phyloP scores from a whole-genome alignment of 1,284 basidiomycete genomes.

The Irpex lacteus region DNA sequence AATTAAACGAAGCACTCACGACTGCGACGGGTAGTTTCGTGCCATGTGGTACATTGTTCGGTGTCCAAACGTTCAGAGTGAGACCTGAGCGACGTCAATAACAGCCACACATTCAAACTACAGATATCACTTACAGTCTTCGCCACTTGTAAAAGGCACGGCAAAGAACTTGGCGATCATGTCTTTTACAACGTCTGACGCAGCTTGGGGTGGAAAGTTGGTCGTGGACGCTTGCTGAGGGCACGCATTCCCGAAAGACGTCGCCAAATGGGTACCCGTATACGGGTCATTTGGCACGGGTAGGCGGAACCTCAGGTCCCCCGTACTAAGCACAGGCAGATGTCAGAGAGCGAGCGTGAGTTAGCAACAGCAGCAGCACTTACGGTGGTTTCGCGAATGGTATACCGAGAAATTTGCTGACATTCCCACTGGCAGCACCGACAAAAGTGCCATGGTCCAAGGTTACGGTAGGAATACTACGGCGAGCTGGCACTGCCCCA shows the following conservation, averaged over 20 bases:
- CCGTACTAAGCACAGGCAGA: conserved; percentile 11
- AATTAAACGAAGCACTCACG: conserved; percentile 30
- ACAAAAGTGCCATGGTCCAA: conserved; percentile 24
- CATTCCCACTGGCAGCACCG: conserved; percentile 18
- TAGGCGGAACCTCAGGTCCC: conserved; percentile 38
- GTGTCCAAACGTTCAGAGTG: conserved; percentile 53
- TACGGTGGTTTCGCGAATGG: conserved; percentile 27
- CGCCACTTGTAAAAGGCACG: conserved; percentile 6
- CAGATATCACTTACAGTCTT: conserved; percentile 19
- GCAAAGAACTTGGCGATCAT: neutral
- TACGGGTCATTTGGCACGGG: conserved; percentile 43
- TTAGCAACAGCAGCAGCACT: conserved; percentile 6
- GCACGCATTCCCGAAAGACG: conserved; percentile 43
- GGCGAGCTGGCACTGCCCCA: neutral
- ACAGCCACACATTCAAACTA: neutral
- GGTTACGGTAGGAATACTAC: conserved; percentile 16
- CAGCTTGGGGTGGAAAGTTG: conserved; percentile 21
- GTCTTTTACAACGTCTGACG: conserved; percentile 4
- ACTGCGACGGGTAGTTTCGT: conserved; percentile 54
- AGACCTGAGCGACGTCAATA: conserved; percentile 38
- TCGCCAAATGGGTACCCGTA: conserved; percentile 36
- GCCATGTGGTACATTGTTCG: conserved; percentile 32
- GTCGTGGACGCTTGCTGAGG: conserved; percentile 41
- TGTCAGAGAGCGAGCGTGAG: neutral
- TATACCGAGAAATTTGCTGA: conserved; percentile 25